Evolutionary conservation across 2,329 filamentous ascomycete species (phyloP), one percentile per base, ranked within the genome.

Genomic region (Xylariaceae sp.): DNA sequence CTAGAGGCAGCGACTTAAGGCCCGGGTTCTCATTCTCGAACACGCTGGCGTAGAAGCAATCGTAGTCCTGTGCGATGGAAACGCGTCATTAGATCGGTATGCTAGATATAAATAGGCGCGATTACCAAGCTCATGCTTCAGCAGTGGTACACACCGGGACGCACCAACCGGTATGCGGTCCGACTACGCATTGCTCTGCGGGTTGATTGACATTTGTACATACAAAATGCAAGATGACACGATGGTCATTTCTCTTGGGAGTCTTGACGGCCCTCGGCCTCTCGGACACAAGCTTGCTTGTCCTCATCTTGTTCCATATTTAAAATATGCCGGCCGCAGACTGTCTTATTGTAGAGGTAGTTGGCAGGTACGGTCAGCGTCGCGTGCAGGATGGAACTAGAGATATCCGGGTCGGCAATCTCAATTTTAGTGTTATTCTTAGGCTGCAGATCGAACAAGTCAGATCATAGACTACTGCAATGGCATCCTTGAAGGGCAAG

Each of bases 31-130:
- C 84, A 50, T 84, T 83, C 66, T 96, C 89, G 52, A 93, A 84
- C 8, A 93, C 89, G 37, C 89, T 88, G 17, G 90, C 90, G 63
- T 97, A 97, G 71, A 97, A 97, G 69, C 88, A 95, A 68, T 91
- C 87, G 62, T 89, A 87, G 64, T 87, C 81, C 81, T 85, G 38
- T 44, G 33, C 13, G 18, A 35, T 26, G 22, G 6, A 26, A 26
- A 26, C 22, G 22, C 22, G 6, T 26, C 22, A 11, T 26, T 26
- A 26, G 22, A 26, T 26, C n/a, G 22, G 22, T 11, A 26, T 26
- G 22, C 11, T 11, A 6, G 22, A 26, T 26, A 34, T 17, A 34
- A 3, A 3, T 18, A 34, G 15, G 32, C 12, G 32, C 12, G 30
- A 13, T 34, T 26, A 26, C 22, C 22, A 26, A 26, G 22, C 22